A percentile compares a stretch with the other conserved stretches of the same genome.
These are phyloP conservation scores for Carallia pectinifolia DNA, from an alignment of 345 rosid genomes.

Conservation along the genomic window DNA sequence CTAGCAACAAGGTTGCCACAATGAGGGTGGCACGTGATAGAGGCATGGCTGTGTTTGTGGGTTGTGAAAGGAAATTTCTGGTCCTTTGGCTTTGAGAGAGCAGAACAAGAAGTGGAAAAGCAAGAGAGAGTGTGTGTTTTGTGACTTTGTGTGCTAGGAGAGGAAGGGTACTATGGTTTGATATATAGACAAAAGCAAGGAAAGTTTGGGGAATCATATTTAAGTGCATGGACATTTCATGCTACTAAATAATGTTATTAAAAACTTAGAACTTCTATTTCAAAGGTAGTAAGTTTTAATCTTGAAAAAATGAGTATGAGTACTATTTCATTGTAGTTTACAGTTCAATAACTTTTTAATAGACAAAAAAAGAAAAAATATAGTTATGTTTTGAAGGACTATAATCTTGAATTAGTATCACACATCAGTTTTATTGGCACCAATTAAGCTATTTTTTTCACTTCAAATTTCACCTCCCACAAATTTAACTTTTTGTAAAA, in stretches of 20 bases:
- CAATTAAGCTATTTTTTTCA: too few relatives aligned
- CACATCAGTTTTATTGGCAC: background rate
- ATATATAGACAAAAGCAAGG: slow-evolving; percentile 21
- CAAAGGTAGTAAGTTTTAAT: too few relatives aligned
- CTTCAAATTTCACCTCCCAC: too few relatives aligned
- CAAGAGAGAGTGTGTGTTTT: background rate
- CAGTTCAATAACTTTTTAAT: too few relatives aligned
- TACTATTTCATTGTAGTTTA: too few relatives aligned
- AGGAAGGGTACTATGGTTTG: background rate
- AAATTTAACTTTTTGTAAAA: too few relatives aligned
- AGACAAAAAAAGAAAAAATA: too few relatives aligned
- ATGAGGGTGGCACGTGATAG: slow-evolving; percentile 34
- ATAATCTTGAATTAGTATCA: background rate
- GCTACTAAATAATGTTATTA: background rate
- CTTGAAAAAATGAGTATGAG: too few relatives aligned
- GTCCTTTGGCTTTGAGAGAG: background rate
- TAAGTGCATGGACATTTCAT: slow-evolving; percentile 15
- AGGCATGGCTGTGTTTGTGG: slow-evolving; percentile 32
- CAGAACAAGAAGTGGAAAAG: background rate
- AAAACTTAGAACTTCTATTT: too few relatives aligned
- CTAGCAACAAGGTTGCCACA: slow-evolving; percentile 15
- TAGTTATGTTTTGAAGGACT: background rate
- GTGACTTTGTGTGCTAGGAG: background rate
- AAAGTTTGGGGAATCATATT: background rate
- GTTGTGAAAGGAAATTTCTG: background rate